Conservation (phyloP, 1,284 basidiomycete species). For the Spongispora temasekensis region DNA sequence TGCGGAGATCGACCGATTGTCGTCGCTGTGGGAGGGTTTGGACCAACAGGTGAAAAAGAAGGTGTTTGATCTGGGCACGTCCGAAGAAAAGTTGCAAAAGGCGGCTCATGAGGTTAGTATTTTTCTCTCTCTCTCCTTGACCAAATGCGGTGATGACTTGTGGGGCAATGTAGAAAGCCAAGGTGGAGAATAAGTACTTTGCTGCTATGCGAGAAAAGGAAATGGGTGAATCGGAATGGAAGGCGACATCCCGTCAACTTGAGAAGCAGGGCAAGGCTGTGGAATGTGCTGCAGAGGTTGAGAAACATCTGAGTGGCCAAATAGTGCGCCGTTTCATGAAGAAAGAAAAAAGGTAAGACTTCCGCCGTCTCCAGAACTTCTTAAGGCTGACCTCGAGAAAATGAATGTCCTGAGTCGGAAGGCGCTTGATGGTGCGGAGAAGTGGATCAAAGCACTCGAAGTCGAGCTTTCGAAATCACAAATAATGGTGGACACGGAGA, state of each 20-base stretch:
- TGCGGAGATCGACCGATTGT: slow-evolving; percentile 85
- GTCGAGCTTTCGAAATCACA: slow-evolving; percentile 37
- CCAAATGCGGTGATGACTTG: neutral
- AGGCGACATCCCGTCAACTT: slow-evolving; percentile 60
- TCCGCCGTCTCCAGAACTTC: too few species aligned
- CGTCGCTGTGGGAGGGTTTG: slow-evolving; percentile 85
- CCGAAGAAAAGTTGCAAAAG: slow-evolving; percentile 78
- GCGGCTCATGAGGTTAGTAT: slow-evolving; percentile 60
- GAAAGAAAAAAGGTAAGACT: too few species aligned
- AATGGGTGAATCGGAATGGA: slow-evolving; percentile 75
- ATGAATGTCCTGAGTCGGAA: slow-evolving; percentile 47
- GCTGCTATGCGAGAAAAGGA: slow-evolving; percentile 91
- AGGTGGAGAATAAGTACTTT: slow-evolving; percentile 95
- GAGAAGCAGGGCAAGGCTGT: slow-evolving; percentile 83
- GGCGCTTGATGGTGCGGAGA: slow-evolving; percentile 43
- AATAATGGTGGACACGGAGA: slow-evolving; percentile 39
- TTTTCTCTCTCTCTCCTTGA: neutral
- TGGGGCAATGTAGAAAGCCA: slow-evolving; percentile 66
- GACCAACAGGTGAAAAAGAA: slow-evolving; percentile 85
- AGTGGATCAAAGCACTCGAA: slow-evolving; percentile 35
- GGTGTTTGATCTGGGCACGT: slow-evolving; percentile 74
- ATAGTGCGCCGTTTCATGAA: slow-evolving; percentile 48
- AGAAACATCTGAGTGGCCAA: slow-evolving; percentile 59
- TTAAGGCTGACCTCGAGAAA: slow-evolving; percentile 53
- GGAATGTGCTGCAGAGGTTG: slow-evolving; percentile 69